These are phyloP conservation scores for Aegilops umbellulata DNA, from an alignment of 176 grass and related monocot genomes.

Conservation along the genomic window DNA sequence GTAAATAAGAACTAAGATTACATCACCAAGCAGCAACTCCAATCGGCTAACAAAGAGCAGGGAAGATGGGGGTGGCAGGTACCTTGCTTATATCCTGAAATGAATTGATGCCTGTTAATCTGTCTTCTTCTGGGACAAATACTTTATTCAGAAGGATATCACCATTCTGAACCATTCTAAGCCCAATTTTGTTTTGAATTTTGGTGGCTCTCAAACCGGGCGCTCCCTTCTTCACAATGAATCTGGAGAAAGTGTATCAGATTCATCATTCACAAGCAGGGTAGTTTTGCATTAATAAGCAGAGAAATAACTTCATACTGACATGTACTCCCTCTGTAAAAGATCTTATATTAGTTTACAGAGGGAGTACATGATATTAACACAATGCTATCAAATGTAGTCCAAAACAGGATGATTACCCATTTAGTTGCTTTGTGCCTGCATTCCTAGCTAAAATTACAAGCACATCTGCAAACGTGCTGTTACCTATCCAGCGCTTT, in stretches of 20 bases:
- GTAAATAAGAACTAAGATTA: slow-evolving; percentile 7
- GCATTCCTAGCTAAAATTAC: slow-evolving; percentile 83
- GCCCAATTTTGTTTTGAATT: slow-evolving; percentile 94
- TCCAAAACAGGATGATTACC: slow-evolving; percentile 44
- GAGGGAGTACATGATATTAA: background rate
- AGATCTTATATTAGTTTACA: too few relatives aligned
- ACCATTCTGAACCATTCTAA: slow-evolving; percentile 93
- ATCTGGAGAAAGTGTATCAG: slow-evolving; percentile 43
- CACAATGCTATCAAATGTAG: background rate
- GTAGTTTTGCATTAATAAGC: background rate
- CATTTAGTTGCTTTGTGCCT: slow-evolving; percentile 86
- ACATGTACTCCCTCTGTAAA: background rate
- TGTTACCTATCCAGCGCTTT: slow-evolving; percentile 96
- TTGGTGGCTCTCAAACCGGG: slow-evolving; percentile 78
- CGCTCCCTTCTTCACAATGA: slow-evolving; percentile 85
- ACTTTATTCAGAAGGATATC: slow-evolving; percentile 83
- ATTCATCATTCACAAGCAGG: background rate
- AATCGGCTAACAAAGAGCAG: background rate
- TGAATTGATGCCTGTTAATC: slow-evolving; percentile 65
- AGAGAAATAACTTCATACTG: background rate
- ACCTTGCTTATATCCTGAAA: slow-evolving; percentile 94
- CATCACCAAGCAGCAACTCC: background rate
- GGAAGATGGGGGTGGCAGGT: background rate
- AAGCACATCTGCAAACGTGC: slow-evolving; percentile 92
- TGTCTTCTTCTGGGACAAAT: slow-evolving; percentile 90